These are phyloP conservation scores for Lichtheimia ramosa DNA, from an alignment of 371 early-diverging fungal genomes.

Conservation along the genomic window DNA sequence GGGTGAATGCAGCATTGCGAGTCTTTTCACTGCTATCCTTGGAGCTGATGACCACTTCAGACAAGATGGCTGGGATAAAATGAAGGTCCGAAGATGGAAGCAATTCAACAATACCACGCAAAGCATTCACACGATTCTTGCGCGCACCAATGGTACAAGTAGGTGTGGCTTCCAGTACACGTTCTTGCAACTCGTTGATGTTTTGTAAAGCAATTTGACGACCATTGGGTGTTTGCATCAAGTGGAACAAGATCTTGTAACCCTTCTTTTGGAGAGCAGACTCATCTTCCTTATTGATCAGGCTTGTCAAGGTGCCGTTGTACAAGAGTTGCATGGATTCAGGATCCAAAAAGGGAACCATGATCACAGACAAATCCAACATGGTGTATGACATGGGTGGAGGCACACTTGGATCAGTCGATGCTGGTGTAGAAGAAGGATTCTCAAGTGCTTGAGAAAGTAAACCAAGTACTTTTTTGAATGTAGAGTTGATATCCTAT, in stretches of 20 bases:
- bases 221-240: conserved; percentile 54
- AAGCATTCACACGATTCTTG: conserved; percentile 66
- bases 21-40: conserved; percentile 94
- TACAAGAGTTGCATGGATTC: conserved; percentile 58
- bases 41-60: conserved; percentile 89
- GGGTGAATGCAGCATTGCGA: conserved; percentile 80
- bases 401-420: conserved; percentile 44
- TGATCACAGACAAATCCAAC: conserved; percentile 72
- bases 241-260: conserved; percentile 81
- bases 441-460: conserved; percentile 63
- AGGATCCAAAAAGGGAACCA: conserved; percentile 72
- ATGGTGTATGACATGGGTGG: conserved; percentile 75
- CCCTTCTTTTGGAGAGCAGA: conserved; percentile 90
- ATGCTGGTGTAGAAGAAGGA: conserved; percentile 16
- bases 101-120: conserved; percentile 53
- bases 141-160: conserved; percentile 64
- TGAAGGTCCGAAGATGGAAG: conserved; percentile 69
- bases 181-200: conserved; percentile 48
- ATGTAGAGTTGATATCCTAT: conserved; percentile 56
- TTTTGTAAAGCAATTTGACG: conserved; percentile 40
- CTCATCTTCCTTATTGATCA: conserved; percentile 68
- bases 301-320: conserved; percentile 50
- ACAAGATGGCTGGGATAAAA: conserved; percentile 82
- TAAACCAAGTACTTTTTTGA: conserved; percentile 65
- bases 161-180: conserved; percentile 55